Evolutionary conservation across 2,329 filamentous ascomycete genomes (phyloP), one percentile per base, ranked within the genome.

Genomic region (Dactylellina parvicollis): DNA sequence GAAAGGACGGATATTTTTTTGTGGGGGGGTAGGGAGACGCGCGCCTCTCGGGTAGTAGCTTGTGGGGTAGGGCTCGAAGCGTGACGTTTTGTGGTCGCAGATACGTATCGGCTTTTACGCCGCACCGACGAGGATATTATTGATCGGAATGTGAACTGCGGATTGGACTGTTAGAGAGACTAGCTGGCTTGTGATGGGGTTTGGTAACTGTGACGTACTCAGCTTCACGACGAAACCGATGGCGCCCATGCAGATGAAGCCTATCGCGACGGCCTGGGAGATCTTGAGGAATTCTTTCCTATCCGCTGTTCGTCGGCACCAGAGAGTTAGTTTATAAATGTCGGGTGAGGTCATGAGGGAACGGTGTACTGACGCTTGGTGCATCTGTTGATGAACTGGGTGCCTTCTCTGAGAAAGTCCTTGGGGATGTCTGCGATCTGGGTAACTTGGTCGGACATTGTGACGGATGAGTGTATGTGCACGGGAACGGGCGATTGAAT

Each of bases 341-440:
- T n/a, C 14, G 30, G 4, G 24, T 30, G 50, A 28, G 8, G 16
- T 4, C 4, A 30, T 28, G 16, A 24, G 70, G 61, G 16, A 32
- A 9, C 4, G 52, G 22, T 26, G 12, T 54, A 36, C 85, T 71
- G 81, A 86, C 85, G 86, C 83, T 88, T 88, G 75, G 86, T 86
- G 83, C 86, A 87, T 78, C 85, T 82, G 81, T 84, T 85, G 80
- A 88, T 82, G 82, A 88, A 88, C 77, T 87, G 86, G 72, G 86
- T 83, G 79, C 86, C 86, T 74, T 88, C 86, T 79, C 82, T 85
- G 79, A 88, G 80, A 80, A 90, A 90, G 81, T 89, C 87, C 80
- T 84, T 83, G 77, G 88, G 88, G 80, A 88, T 85, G 77, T 91
- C 89, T 79, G 90, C 85, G 78, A 91, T 83, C 80, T 90, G 88